Base-by-base conservation (phyloP, 2,329 filamentous ascomycete species). In the Parastagonospora avenae region DNA sequence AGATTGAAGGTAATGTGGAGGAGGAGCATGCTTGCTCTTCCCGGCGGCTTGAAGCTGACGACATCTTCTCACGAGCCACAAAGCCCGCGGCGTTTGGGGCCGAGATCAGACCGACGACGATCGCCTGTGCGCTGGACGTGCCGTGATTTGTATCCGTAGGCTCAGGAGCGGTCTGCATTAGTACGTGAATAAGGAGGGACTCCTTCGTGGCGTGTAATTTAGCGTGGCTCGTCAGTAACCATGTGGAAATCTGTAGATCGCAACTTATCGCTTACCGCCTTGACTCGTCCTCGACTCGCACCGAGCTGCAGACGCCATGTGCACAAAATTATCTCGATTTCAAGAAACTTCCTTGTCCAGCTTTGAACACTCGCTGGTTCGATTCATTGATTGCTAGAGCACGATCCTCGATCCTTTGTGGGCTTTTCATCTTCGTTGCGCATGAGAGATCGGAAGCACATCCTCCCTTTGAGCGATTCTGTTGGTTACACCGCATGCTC, bases 11-110 rank as follows among this genome's bases (percentile, higher is more conserved):
- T 39, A 19, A 32, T 44, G 19, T n/a, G 39, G 14, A 19, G 10
- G 9, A 38, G 39, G 7, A 27, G 35, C 14, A 33, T 42, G 29
- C 39, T 50, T 46, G 39, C 32, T 50, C 44, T 50, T 52, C 33
- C 32, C 33, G 33, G 42, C 32, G 50, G 47, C 48, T 44, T 37
- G 42, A 50, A 11, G 49, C 46, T 44, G 45, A 45, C n/a, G 28
- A 41, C 37, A 46, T 27, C 35, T 43, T 49, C 42, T 31, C 24
- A 24, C n/a, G 40, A 31, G 28, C 39, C 29, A 46, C 37, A 39
- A 44, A 44, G 50, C 48, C 37, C 36, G 19, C 43, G 42, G 53
- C 52, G 58, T 55, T 59, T 42, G 48, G 55, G 55, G 58, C 52
- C 47, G 43, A 47, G 46, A 54, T 59, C 52, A 28, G 51, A 52